phyloP scores from a whole-genome alignment of 1,139 yeast genomes.

The Lodderomyces metapsilosis region DNA sequence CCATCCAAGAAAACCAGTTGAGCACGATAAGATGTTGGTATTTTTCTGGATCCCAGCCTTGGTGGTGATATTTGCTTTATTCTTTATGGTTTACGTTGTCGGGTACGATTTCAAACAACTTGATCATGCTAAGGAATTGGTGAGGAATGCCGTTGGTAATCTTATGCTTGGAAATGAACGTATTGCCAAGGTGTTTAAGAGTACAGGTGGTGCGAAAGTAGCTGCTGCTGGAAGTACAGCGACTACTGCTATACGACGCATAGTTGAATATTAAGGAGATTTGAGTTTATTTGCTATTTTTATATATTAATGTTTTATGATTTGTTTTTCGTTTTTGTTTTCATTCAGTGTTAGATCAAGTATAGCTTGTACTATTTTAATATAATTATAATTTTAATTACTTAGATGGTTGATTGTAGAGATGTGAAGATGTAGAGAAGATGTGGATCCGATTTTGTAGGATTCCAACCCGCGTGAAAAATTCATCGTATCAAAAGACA shows the following conservation, averaged over 20 bases:
- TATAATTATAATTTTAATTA: no score
- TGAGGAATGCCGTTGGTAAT: constrained; percentile 57
- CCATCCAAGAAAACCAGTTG: constrained; percentile 62
- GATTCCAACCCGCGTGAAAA: not conserved
- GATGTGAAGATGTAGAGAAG: no score
- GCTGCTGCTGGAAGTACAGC: constrained; percentile 3
- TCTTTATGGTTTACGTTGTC: constrained; percentile 49
- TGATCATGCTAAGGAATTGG: constrained; percentile 43
- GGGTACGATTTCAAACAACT: constrained; percentile 46
- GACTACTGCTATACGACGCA: not conserved
- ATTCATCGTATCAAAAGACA: not conserved
- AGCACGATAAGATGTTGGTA: constrained; percentile 80
- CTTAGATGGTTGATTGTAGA: no score
- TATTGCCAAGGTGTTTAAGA: constrained; percentile 51
- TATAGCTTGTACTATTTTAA: not conserved
- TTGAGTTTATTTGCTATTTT: not conserved
- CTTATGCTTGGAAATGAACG: constrained; percentile 70
- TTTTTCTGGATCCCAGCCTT: constrained; percentile 86
- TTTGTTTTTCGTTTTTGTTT: not conserved
- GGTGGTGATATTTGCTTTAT: constrained; percentile 49
- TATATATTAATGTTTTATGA: not conserved
- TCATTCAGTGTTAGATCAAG: not conserved
- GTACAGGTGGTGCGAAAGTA: constrained; percentile 7
- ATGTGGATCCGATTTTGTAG: no score
- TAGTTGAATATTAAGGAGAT: not conserved